Evolutionary conservation across 2,329 filamentous ascomycete genomes (phyloP), one percentile per base, ranked within the genome.

Genomic region (Colletotrichum eleusines): DNA sequence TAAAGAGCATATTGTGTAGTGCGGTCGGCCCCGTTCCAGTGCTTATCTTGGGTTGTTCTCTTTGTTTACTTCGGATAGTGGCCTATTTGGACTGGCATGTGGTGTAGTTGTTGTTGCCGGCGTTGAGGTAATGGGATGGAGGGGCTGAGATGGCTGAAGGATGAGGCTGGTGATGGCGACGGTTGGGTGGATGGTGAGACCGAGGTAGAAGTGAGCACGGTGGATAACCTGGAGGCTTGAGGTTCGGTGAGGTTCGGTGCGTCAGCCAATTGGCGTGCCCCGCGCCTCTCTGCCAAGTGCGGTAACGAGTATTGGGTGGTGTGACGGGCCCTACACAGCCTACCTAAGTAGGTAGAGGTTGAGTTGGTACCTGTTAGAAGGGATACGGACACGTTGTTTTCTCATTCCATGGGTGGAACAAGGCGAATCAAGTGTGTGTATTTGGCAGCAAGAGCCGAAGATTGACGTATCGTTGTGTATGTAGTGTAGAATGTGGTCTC

Each of bases 1-100:
- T 94, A 77, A 99, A 90, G 59, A 98, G 89, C 96, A 98, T 98
- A n/a, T 74, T 54, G 51, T 31, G 31, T 11, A 76, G 74, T 63
- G 40, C 48, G 48, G n/a, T 26, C 35, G 38, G 76, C 44, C 33
- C 31, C 59, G 59, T 48, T 35, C 35, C n/a, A 16, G 14, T n/a
- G 42, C 9, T 11, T 48, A 44, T 46, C 28, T 48, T 20, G 40
- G n/a, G 0, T 35, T 23, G 18, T 31, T 20, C 42, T 35, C 9
- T 48, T 35, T 8, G 31, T 18, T 23, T 18, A 23, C 31, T 23
- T 26, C 16, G 8, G 4, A 12, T 18, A 11, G 6, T 31, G 11
- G 12, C 18, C 42, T 11, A n/a, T 23, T 2, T 23, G 20, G 5
- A 42, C 6, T 28, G 35, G 20, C 14, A 46, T 35, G 18, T 31